Base-by-base conservation (phyloP, 768 basidiomycete genomes). In the Cytidiella melzeri region DNA sequence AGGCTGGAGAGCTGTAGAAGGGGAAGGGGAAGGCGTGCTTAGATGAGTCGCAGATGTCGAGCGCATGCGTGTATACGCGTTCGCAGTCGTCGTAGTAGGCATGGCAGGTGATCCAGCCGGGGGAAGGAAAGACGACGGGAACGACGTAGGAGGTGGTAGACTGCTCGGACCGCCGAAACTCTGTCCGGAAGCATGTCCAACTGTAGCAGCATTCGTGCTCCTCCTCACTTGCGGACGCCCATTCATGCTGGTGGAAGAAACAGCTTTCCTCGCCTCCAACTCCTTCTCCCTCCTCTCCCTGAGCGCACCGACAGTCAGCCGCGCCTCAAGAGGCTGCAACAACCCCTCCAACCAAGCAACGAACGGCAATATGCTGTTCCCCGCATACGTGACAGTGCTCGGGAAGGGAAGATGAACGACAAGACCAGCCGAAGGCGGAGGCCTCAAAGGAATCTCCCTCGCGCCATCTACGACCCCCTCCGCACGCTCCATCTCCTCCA, bases 331-430 rank as follows among this genome's bases (percentile, higher is more conserved):
- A 1, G 84, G 83, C 40, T 71, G 70, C 18, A 86, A 64, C 66
- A 84, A 75, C 45, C 74, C 73, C 65, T 88, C 84, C 47, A 90
- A 63, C 64, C 88, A 87, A 37, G 73, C 69, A 41, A 90, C 66
- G 47, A 89, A 74, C 11, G 83, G 78, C 48, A 83, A 68, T 19
- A 91, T 67, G 37, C 75, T 67, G 15, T 73, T 78, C 27, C 66
- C 63, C 43, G 73, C 66, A 3, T 76, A 79, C 2, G 73, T 65
- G 15, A 82, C 84, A 3, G 81, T 81, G 55, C 78, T 81, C 3
- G 88, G 86, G 69, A 87, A 87, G 15, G 84, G 81, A 5, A 87
- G 68, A 59, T 88, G 88, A 5, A 90, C 73, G 36, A 89, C 77
- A 1, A 83, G 74, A 42, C 76, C 80, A 9, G 85, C 83, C 55